These are phyloP conservation scores for Syzygium grande DNA, from an alignment of 345 rosid genomes.

Conservation along the genomic window DNA sequence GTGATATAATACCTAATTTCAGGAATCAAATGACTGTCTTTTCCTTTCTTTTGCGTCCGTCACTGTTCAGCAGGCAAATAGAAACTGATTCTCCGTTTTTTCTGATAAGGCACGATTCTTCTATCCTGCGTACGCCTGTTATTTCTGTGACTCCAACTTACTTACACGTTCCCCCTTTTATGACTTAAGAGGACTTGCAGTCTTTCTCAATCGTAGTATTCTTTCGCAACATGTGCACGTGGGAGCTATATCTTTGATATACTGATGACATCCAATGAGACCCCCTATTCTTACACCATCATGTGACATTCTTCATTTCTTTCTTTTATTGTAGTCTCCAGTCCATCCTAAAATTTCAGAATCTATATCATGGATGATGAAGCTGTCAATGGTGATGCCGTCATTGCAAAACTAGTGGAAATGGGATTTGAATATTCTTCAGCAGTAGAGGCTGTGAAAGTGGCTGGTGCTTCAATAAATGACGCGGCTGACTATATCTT, in stretches of 20 bases:
- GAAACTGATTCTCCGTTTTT: neutral
- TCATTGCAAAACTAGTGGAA: conserved; percentile 36
- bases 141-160: neutral
- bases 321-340: neutral
- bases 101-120: neutral
- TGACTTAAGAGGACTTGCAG: neutral
- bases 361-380: conserved; percentile 18
- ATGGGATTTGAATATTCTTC: conserved; percentile 64
- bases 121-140: neutral
- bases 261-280: neutral
- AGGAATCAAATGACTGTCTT: neutral
- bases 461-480: conserved; percentile 47
- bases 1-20: neutral
- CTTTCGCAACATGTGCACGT: neutral
- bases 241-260: neutral
- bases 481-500: conserved; percentile 48
- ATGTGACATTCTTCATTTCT: neutral
- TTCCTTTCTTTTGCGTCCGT: neutral
- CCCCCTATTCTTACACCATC: neutral
- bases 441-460: conserved; percentile 46
- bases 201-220: neutral
- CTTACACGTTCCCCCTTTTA: neutral
- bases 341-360: neutral
- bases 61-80: neutral
- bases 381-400: conserved; percentile 16